Evolutionary conservation across 192 early-diverging fungal species (phyloP), one percentile per base, ranked within the genome.

Genomic region (Nowakowskiella sp.): DNA sequence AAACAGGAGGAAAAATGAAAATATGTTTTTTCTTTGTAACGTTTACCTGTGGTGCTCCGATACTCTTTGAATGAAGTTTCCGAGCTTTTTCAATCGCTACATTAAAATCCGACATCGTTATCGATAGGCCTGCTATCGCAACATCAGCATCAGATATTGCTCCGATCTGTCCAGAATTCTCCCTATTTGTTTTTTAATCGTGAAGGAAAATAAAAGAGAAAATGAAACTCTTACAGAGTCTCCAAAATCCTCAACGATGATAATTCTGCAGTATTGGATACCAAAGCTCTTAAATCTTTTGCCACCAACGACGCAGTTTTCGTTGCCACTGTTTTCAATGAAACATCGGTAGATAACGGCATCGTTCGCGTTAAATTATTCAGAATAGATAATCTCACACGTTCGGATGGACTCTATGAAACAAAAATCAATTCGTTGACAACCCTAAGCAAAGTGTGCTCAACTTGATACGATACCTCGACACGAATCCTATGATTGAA

Each of bases 301-400:
- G 86, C 84, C 8, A 90, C 85, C 49, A 98, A 76, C 1, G 90
- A 90, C 3, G 94, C 93, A 0, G 93, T 98, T 51, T 97, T 92
- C 29, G 85, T 83, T 2, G 94, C 88, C 39, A 97, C 66, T 30
- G 73, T 74, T 2, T 71, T 56, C 26, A 90, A 36, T 25, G 83
- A 78, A 3, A 91, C 80, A 71, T 97, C 92, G 0, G 83, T 82
- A 2, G 91, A 80, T 25, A 89, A 57, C 10, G 72, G 70, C 6
- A 80, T 65, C 0, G 52, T 23, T 6, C 63, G 28, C 4, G 86
- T 77, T 8, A 88, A 62, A 36, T 74, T 71, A 16, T 68, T 56
- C 27, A 97, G 64, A 24, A 74, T 64, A 13, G 22, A 39, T 6
- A 55, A 31, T 26, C 73, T 53, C 33, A 54, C 31, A 39, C 28